A percentile compares a stretch with the other conserved stretches of the same genome.
Evolutionary conservation across 129 eudicot genomes (phyloP).

Genomic region (Ambrosia trifida): DNA sequence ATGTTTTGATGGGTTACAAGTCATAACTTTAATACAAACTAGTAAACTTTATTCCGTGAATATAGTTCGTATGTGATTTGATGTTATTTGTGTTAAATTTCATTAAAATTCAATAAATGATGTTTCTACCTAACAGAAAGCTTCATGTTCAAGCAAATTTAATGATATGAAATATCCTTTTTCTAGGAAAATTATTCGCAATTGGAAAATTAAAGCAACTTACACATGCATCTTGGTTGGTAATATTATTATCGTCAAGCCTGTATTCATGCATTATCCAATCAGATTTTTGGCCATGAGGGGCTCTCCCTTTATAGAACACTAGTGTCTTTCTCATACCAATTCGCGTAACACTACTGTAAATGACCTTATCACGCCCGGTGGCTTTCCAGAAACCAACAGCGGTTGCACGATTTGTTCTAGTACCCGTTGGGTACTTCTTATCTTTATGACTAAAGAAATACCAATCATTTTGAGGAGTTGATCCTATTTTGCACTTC

Average conservation of each 20-base stretch:
- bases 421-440: slow-evolving; percentile 67
- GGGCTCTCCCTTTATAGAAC: slow-evolving; percentile 73
- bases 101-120: slow-evolving; percentile 5
- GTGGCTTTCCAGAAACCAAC: slow-evolving; percentile 82
- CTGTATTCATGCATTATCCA: slow-evolving; percentile 82
- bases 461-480: slow-evolving; percentile 81
- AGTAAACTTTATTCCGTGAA: slow-evolving; percentile 9
- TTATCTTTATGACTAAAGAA: slow-evolving; percentile 73
- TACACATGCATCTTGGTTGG: slow-evolving; percentile 35
- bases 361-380: slow-evolving; percentile 60
- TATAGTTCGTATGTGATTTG: slow-evolving; percentile 13
- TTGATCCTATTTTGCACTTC: slow-evolving; percentile 72
- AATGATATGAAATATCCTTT: not conserved
- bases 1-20: slow-evolving; percentile 1
- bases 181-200: not conserved
- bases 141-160: slow-evolving; percentile 2
- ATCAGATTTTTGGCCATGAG: slow-evolving; percentile 69
- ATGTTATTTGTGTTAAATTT: not conserved
- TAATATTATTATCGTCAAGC: slow-evolving; percentile 41
- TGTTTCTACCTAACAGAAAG: slow-evolving; percentile 4
- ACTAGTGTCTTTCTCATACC: slow-evolving; percentile 77
- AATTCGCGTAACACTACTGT: slow-evolving; percentile 46
- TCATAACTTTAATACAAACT: not conserved
- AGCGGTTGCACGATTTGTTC: slow-evolving; percentile 69
- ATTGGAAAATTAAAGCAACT: slow-evolving; percentile 9